phyloP scores from a whole-genome alignment of 495 filamentous ascomycete genomes.

The Aspergillus carlsbadensis region DNA sequence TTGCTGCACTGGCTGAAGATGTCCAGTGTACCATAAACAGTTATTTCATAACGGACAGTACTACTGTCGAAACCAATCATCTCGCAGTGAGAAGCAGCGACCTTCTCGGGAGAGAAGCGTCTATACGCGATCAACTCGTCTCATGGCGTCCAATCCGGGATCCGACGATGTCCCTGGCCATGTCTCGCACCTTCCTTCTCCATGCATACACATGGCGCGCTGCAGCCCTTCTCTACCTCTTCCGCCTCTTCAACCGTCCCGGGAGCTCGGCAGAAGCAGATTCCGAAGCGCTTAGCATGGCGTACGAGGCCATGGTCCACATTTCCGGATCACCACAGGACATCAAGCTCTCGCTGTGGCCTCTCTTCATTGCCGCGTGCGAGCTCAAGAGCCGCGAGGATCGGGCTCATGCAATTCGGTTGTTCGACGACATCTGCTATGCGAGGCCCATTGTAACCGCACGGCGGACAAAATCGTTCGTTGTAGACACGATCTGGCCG shows the following conservation, averaged over 20 bases:
- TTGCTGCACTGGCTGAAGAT: neutral
- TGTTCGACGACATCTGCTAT: neutral
- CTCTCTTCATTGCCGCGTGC: neutral
- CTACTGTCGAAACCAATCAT: neutral
- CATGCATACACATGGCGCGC: constrained; percentile 1
- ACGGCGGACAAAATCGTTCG: neutral
- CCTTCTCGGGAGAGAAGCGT: neutral
- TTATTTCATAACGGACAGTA: neutral
- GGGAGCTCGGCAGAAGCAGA: neutral
- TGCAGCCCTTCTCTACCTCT: neutral
- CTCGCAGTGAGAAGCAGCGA: neutral
- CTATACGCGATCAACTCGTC: neutral
- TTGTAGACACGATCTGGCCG: neutral
- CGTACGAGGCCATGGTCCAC: neutral
- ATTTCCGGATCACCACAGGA: neutral
- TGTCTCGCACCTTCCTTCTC: neutral
- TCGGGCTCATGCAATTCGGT: neutral
- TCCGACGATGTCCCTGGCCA: neutral
- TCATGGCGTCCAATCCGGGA: neutral
- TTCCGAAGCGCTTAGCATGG: neutral
- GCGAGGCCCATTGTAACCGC: neutral
- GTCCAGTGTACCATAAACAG: neutral
- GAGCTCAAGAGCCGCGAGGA: neutral
- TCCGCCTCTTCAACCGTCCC: neutral
- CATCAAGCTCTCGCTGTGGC: constrained; percentile 4